Evolutionary conservation across 2,329 filamentous ascomycete species (phyloP).

Genomic region (Leptographium wingfieldii): DNA sequence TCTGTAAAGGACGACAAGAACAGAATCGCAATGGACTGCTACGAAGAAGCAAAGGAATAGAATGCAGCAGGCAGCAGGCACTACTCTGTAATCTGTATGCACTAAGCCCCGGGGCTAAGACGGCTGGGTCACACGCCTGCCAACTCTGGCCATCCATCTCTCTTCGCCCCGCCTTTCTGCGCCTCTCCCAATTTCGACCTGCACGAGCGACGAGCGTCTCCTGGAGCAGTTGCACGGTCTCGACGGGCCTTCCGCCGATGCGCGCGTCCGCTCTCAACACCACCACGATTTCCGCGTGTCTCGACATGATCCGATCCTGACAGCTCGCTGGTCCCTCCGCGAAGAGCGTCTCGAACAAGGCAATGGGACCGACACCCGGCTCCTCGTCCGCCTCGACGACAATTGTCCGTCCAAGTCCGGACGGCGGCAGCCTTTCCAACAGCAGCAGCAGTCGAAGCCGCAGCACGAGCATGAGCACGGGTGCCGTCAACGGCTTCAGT

Average conservation of each 20-base stretch:
- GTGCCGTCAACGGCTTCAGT: conserved; percentile 1
- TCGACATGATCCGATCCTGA: not conserved
- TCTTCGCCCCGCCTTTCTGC: too few relatives aligned
- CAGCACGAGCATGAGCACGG: not conserved
- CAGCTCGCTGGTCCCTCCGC: not conserved
- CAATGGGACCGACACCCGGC: conserved; percentile 1
- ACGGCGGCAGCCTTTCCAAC: not conserved
- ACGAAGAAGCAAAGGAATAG: too few relatives aligned
- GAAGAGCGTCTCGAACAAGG: not conserved
- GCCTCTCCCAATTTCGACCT: too few relatives aligned
- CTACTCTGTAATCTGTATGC: too few relatives aligned
- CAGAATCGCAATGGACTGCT: too few relatives aligned
- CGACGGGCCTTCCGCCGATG: not conserved
- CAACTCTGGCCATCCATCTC: too few relatives aligned
- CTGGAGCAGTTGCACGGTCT: not conserved
- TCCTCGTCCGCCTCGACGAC: conserved; percentile 9
- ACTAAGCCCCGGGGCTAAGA: too few relatives aligned
- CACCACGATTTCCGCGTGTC: not conserved
- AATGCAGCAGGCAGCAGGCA: too few relatives aligned
- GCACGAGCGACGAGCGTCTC: too few relatives aligned
- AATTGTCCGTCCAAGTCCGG: conserved; percentile 1
- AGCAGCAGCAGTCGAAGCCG: too few relatives aligned
- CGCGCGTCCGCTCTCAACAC: not conserved
- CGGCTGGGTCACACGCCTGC: too few relatives aligned
- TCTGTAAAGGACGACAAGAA: too few relatives aligned